Evolutionary conservation across 2,329 filamentous ascomycete genomes (phyloP), one percentile per base, ranked within the genome.

Genomic region (Scedosporium apiospermum): DNA sequence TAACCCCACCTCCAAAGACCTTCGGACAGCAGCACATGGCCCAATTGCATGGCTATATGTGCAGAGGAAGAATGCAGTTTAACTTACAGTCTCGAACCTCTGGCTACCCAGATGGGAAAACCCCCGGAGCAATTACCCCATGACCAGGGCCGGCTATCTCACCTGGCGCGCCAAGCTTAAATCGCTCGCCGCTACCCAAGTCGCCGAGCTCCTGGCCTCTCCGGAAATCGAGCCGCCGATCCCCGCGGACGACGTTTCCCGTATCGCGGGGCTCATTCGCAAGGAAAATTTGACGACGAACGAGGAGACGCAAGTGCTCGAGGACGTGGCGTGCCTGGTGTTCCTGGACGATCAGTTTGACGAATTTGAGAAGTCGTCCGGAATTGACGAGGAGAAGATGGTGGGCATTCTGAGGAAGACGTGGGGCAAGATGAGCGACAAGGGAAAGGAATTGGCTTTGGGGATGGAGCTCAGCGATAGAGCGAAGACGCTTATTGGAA

Each of bases 291-390:
- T 96, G 67, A 76, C 77, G 62, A 71, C 70, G 3, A 76, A 80
- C 65, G 69, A 72, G 16, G 88, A 91, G 72, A 86, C 88, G 62
- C 89, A 93, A 77, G 80, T 84, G 6, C 78, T 96, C 65, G 91
- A 96, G 77, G 91, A 96, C 75, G 89, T 91, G 57, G 91, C 91
- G 3, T 96, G 91, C 71, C 76, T 96, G 62, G 91, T 96, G 30
- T 96, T 96, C 72, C 75, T 96, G 66, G 91, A 95, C 71, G 90
- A 93, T 71, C 89, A 95, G 71, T 89, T 96, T 66, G 91, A 93
- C 69, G 84, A 82, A 60, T 96, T 95, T 74, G 88, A 91, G 78
- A 80, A 73, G 67, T 79, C 82, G 71, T 81, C 83, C 30, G 81
- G 87, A 62, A 71, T 81, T 16, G 88, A 91, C 69, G 89, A 93